Evolutionary conservation across 768 basidiomycete species (phyloP).

Genomic region (Leccinum longicurvipes): DNA sequence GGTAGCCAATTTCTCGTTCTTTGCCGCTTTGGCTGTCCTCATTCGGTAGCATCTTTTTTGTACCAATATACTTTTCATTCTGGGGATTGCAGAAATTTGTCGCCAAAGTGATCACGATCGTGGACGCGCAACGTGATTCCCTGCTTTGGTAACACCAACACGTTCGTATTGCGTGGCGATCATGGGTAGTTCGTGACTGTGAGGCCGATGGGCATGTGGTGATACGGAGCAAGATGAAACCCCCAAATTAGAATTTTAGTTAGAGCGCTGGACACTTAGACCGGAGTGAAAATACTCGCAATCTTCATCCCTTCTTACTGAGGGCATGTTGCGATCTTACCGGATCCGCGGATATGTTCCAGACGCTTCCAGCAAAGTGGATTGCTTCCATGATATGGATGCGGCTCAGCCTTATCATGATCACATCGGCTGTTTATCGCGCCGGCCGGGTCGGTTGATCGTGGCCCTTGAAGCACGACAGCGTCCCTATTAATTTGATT

Average conservation of each 20-base stretch:
- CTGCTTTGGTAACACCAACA: not conserved
- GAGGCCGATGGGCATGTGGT: not conserved
- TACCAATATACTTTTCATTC: not conserved
- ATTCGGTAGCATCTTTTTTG: not conserved
- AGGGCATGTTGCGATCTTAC: not conserved
- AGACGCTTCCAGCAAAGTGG: not conserved
- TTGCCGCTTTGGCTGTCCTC: not conserved
- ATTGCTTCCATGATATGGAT: conserved; percentile 1
- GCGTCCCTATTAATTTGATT: conserved; percentile 1
- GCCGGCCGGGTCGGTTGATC: not conserved
- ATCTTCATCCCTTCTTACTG: not conserved
- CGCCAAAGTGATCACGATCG: not conserved
- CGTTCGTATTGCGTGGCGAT: not conserved
- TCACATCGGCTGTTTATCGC: not conserved
- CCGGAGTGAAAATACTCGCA: not conserved
- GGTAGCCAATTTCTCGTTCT: not conserved
- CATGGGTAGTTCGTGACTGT: not conserved
- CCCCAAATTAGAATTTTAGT: not conserved
- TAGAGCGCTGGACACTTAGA: not conserved
- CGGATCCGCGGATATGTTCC: not conserved
- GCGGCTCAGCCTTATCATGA: conserved; percentile 7
- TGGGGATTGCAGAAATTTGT: not conserved
- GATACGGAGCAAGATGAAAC: not conserved
- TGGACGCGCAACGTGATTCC: not conserved
- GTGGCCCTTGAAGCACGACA: not conserved